phyloP scores from a whole-genome alignment of 2,329 filamentous ascomycete species.

The Penicillium paneum region DNA sequence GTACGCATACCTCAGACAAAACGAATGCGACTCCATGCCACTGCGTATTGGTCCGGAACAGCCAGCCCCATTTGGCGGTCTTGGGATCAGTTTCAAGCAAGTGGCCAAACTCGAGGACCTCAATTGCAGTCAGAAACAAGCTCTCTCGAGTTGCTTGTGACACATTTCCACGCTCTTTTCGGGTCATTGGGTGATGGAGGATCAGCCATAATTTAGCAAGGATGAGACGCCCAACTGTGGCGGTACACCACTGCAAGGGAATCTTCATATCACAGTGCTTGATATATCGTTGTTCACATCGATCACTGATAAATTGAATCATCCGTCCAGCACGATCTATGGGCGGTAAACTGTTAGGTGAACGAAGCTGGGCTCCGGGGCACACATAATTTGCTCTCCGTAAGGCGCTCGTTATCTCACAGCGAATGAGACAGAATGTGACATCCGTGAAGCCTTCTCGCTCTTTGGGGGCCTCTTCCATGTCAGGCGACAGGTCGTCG shows the following conservation, averaged over 20 bases:
- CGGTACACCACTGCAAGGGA: conserved; percentile 64
- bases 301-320: conserved; percentile 53
- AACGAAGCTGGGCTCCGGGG: conserved; percentile 26
- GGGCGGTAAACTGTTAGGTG: conserved; percentile 13
- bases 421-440: conserved; percentile 52
- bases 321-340: conserved; percentile 42
- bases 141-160: conserved; percentile 64
- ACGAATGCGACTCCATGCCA: conserved; percentile 64
- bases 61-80: conserved; percentile 63
- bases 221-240: conserved; percentile 66
- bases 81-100: conserved; percentile 62
- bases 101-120: conserved; percentile 69
- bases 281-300: conserved; percentile 56
- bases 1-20: conserved; percentile 57
- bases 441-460: conserved; percentile 54
- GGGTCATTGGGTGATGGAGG: conserved; percentile 70
- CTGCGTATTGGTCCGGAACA: conserved; percentile 63
- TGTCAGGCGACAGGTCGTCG: conserved; percentile 49
- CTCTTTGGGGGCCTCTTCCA: conserved; percentile 48
- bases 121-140: conserved; percentile 68
- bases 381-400: conserved; percentile 40
- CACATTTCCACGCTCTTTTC: conserved; percentile 55
- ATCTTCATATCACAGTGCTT: conserved; percentile 51
- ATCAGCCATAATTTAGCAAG: conserved; percentile 76
- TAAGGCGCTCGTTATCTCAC: conserved; percentile 49